Evolutionary conservation across 2,329 filamentous ascomycete species (phyloP).

Genomic region (Apiospora arundinis): DNA sequence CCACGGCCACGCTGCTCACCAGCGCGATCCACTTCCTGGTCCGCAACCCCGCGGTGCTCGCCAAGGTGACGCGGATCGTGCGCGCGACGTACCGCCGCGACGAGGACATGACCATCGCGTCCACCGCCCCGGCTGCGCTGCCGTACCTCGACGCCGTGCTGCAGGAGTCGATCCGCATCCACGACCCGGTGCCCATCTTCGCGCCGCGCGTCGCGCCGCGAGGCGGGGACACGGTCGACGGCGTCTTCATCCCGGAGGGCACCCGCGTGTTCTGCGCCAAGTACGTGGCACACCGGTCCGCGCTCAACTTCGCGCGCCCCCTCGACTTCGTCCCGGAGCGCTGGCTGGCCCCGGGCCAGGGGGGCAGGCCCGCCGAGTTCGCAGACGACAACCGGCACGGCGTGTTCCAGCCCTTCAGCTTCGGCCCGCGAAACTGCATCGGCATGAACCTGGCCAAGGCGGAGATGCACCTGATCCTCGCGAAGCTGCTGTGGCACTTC

Average conservation of each 20-base stretch:
- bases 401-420: conserved; percentile 43
- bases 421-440: conserved; percentile 48
- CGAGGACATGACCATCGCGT: conserved; percentile 47
- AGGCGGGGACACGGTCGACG: conserved; percentile 34
- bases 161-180: conserved; percentile 50
- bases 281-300: conserved; percentile 43
- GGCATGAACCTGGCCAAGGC: conserved; percentile 46
- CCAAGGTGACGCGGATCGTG: conserved; percentile 46
- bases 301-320: conserved; percentile 45
- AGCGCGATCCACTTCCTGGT: conserved; percentile 48
- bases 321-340: conserved; percentile 47
- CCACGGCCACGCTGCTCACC: conserved; percentile 53
- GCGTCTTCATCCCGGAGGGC: conserved; percentile 34
- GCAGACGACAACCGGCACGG: conserved; percentile 41
- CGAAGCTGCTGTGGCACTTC: conserved; percentile 43
- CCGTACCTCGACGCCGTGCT: conserved; percentile 50
- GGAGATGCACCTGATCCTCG: conserved; percentile 44
- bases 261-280: conserved; percentile 40
- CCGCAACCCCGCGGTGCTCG: conserved; percentile 41
- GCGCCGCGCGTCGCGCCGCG: conserved; percentile 34
- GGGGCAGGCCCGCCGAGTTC: conserved; percentile 32
- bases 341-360: conserved; percentile 37
- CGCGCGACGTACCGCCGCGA: conserved; percentile 43
- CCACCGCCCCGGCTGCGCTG: conserved; percentile 35
- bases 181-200: conserved; percentile 41